Conservation (phyloP, 2,329 filamentous ascomycete species). For the Penicillium sp. region DNA sequence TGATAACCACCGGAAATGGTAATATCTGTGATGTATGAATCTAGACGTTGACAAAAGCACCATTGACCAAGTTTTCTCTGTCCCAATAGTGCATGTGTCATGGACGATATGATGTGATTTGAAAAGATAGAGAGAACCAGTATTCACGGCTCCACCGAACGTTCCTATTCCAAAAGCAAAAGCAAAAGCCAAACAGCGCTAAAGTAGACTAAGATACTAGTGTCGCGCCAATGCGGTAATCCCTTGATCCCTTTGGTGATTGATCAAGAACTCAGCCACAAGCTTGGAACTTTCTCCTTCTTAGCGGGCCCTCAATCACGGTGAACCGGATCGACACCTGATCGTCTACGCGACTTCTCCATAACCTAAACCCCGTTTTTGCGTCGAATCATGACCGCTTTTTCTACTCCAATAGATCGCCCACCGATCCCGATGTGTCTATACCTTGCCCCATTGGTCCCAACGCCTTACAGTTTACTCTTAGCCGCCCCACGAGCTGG, state of each 20-base stretch:
- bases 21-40: background rate
- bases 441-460: background rate
- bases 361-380: background rate
- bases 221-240: background rate
- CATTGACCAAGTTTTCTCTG: background rate
- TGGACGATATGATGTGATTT: background rate
- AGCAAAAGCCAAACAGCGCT: background rate
- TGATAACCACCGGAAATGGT: background rate
- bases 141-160: background rate
- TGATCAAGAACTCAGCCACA: conserved; percentile 19
- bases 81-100: background rate
- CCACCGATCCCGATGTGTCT: background rate
- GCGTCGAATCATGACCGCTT: background rate
- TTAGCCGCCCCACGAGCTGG: background rate
- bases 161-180: background rate
- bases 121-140: background rate
- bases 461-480: background rate
- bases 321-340: background rate
- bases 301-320: background rate
- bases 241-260: background rate
- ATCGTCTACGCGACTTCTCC: background rate
- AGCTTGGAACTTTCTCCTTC: conserved; percentile 7
- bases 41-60: background rate
- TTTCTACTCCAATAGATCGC: background rate
- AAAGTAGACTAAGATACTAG: background rate